These are phyloP conservation scores for Kazachstania sp. DNA, from an alignment of 1,139 yeast species.

Conservation along the genomic window DNA sequence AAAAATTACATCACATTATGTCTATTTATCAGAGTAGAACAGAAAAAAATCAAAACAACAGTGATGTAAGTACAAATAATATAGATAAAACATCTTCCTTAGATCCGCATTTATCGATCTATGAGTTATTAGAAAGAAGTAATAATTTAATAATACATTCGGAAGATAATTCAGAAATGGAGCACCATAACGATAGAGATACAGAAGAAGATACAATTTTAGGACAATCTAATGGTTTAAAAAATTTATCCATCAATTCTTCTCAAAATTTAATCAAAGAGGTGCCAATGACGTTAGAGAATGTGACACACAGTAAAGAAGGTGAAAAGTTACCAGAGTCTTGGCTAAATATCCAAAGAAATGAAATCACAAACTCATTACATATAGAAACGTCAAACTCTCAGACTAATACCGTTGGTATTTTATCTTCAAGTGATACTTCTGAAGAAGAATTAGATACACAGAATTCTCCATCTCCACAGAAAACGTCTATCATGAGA, in stretches of 20 bases:
- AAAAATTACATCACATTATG: neutral
- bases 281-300: neutral
- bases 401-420: slow-evolving; percentile 18
- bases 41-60: neutral
- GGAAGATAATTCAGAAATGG: neutral
- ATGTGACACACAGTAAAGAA: neutral
- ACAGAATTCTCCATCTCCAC: slow-evolving; percentile 2
- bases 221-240: neutral
- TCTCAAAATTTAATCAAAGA: neutral
- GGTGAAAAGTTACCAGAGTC: slow-evolving; percentile 15
- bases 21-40: neutral
- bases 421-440: slow-evolving; percentile 28
- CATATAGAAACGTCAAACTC: slow-evolving; percentile 12
- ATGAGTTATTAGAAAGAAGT: slow-evolving; percentile 18
- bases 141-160: neutral
- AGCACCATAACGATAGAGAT: too few relatives aligned
- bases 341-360: slow-evolving; percentile 25
- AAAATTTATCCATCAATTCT: neutral
- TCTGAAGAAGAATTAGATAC: slow-evolving; percentile 23
- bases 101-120: slow-evolving; percentile 28
- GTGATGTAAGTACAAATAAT: too few relatives aligned
- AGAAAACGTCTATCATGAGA: neutral
- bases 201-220: neutral
- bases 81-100: slow-evolving; percentile 4
- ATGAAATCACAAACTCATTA: slow-evolving; percentile 14